These are phyloP conservation scores for Marchantia polymorpha DNA, from an alignment of 225 moss, liverwort and hornwort genomes.

Conservation along the genomic window DNA sequence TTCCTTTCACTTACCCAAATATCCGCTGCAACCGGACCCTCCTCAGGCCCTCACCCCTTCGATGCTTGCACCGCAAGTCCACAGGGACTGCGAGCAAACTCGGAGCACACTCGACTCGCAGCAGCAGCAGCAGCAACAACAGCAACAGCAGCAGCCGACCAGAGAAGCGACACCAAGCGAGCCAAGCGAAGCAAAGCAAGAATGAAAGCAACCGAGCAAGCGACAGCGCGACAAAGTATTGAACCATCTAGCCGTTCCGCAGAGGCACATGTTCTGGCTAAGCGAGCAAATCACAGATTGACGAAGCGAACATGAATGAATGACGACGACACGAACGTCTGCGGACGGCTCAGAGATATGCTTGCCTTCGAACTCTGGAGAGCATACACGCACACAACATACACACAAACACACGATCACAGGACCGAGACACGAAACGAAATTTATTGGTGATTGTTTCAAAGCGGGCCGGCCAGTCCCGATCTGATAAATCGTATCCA, in stretches of 20 bases:
- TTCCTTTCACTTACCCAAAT: not conserved
- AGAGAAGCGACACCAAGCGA: not conserved
- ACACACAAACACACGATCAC: not conserved
- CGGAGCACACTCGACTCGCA: not conserved
- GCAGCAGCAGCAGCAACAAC: not conserved
- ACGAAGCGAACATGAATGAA: slow-evolving; percentile 17
- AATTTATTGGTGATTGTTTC: not conserved
- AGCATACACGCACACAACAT: not conserved
- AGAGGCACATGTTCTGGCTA: slow-evolving; percentile 17
- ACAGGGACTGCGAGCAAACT: not conserved
- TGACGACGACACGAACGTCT: not conserved
- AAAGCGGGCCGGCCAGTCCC: not conserved
- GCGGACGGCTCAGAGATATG: not conserved
- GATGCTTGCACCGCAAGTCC: not conserved
- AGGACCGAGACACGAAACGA: not conserved
- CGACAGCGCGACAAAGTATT: not conserved
- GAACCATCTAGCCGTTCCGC: not conserved
- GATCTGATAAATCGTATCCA: not conserved
- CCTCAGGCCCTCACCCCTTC: not conserved
- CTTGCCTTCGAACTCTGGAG: not conserved
- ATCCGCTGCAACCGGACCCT: not conserved
- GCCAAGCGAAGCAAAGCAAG: not conserved
- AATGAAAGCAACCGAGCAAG: not conserved
- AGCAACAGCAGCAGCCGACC: slow-evolving; percentile 7
- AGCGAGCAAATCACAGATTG: not conserved